Conservation (phyloP, 2,329 filamentous ascomycete genomes). For the Dactylellina drechsleri region DNA sequence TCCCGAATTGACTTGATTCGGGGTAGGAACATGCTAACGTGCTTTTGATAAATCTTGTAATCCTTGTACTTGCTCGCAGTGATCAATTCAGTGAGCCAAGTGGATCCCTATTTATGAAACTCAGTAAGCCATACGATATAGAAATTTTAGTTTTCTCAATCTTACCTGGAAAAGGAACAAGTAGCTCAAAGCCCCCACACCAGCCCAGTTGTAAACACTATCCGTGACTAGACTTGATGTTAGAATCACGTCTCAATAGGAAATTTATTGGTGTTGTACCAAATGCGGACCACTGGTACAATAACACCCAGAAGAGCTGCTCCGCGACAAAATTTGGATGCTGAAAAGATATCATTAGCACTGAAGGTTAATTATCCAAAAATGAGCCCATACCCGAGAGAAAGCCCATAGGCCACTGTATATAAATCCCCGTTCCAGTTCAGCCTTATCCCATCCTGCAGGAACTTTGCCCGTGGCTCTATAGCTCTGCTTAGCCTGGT, state of each 20-base stretch:
- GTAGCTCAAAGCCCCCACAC: conserved; percentile 74
- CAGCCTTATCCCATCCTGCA: conserved; percentile 72
- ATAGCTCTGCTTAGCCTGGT: conserved; percentile 81
- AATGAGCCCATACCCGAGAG: conserved; percentile 64
- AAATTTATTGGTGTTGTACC: conserved; percentile 11
- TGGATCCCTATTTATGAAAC: conserved; percentile 69
- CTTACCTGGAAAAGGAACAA: conserved; percentile 78
- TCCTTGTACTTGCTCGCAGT: conserved; percentile 85
- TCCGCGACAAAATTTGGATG: conserved; percentile 97
- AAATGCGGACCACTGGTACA: conserved; percentile 89
- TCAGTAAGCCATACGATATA: background rate
- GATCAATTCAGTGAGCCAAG: conserved; percentile 84
- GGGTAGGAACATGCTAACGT: conserved; percentile 86
- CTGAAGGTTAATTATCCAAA: background rate
- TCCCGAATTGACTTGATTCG: conserved; percentile 59
- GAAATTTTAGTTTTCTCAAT: background rate
- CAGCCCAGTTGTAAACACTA: conserved; percentile 80
- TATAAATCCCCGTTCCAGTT: conserved; percentile 89
- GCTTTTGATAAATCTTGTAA: conserved; percentile 83
- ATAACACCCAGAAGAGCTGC: conserved; percentile 84
- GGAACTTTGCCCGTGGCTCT: conserved; percentile 70
- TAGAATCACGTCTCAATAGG: background rate
- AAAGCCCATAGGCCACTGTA: conserved; percentile 85
- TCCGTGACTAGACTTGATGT: conserved; percentile 67
- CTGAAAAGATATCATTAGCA: conserved; percentile 62